A percentile compares a stretch with the other conserved stretches of the same genome.
These are phyloP conservation scores for Mortierella sp. DNA, from an alignment of 371 early-diverging fungal genomes.

Conservation along the genomic window DNA sequence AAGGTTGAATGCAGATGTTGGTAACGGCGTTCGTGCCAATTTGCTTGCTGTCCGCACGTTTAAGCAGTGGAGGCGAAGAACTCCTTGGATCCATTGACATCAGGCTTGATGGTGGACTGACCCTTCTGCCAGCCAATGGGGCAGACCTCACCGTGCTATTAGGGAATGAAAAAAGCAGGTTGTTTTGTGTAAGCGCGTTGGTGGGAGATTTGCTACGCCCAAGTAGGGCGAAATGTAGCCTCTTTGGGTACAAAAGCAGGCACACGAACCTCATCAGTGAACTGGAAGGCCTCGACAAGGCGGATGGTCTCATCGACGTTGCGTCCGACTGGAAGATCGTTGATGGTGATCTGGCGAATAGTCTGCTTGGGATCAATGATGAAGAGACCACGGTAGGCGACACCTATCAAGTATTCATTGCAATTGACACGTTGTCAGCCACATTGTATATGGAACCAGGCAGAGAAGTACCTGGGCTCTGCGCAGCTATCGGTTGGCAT, in stretches of 20 bases:
- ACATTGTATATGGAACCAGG: too few relatives aligned
- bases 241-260: too few relatives aligned
- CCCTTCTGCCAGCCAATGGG: conserved; percentile 93
- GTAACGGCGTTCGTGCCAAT: background rate
- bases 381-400: conserved; percentile 80
- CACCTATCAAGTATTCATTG: too few relatives aligned
- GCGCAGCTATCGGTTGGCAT: too few relatives aligned
- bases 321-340: conserved; percentile 94
- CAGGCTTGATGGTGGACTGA: conserved; percentile 72
- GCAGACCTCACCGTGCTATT: conserved; percentile 82
- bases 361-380: conserved; percentile 94
- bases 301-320: conserved; percentile 95
- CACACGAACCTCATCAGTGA: conserved; percentile 77
- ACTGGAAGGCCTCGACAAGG: conserved; percentile 95
- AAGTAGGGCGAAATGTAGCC: too few relatives aligned
- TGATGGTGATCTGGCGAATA: conserved; percentile 80
- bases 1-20: conserved; percentile 1
- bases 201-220: conserved; percentile 15
- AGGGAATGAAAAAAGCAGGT: background rate
- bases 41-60: conserved; percentile 3
- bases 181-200: too few relatives aligned
- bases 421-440: too few relatives aligned
- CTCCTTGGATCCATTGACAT: conserved; percentile 77
- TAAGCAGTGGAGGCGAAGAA: conserved; percentile 54
- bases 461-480: too few relatives aligned